Percentiles rank a stretch among this genome's conserved stretches.
Evolutionary conservation across 495 filamentous ascomycete species (phyloP).

Genomic region (Ramalina intermedia): DNA sequence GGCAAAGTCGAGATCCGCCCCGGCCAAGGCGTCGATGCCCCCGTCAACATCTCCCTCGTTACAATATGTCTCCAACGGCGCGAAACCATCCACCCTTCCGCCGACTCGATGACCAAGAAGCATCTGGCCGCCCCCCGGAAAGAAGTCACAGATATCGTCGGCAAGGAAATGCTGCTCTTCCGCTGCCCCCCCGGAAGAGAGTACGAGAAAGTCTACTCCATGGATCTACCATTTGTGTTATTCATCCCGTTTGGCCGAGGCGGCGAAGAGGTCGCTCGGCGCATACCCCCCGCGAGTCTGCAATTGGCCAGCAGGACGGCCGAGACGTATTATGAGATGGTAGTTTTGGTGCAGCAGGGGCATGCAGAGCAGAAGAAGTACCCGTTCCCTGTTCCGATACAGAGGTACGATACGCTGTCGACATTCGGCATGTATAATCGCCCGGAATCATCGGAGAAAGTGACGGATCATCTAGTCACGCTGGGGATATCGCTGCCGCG

Average conservation of each 20-base stretch:
- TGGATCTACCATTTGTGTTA: slow-evolving; percentile 94
- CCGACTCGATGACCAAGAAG: slow-evolving; percentile 84
- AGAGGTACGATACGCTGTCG: slow-evolving; percentile 87
- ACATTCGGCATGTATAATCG: slow-evolving; percentile 99
- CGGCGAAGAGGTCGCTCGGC: slow-evolving; percentile 69
- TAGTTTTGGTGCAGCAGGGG: slow-evolving; percentile 89
- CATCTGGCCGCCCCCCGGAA: slow-evolving; percentile 84
- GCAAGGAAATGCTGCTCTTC: slow-evolving; percentile 87
- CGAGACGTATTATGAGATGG: slow-evolving; percentile 92
- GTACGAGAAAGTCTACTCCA: slow-evolving; percentile 77
- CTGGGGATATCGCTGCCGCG: slow-evolving; percentile 79
- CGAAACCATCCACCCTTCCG: slow-evolving; percentile 92
- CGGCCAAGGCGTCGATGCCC: slow-evolving; percentile 62
- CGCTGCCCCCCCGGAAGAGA: slow-evolving; percentile 72
- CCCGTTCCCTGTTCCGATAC: slow-evolving; percentile 77
- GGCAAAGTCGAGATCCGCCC: slow-evolving; percentile 97
- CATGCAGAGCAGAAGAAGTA: slow-evolving; percentile 76
- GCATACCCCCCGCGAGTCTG: slow-evolving; percentile 84
- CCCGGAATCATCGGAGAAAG: slow-evolving; percentile 70
- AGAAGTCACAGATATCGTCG: slow-evolving; percentile 82
- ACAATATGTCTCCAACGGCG: slow-evolving; percentile 84
- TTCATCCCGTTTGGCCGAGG: slow-evolving; percentile 92
- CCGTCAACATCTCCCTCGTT: slow-evolving; percentile 83
- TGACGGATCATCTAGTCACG: slow-evolving; percentile 82
- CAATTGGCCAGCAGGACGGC: slow-evolving; percentile 83